Evolutionary conservation across 805 yeast genomes (phyloP).

Genomic region (Blastobotrys parvus): DNA sequence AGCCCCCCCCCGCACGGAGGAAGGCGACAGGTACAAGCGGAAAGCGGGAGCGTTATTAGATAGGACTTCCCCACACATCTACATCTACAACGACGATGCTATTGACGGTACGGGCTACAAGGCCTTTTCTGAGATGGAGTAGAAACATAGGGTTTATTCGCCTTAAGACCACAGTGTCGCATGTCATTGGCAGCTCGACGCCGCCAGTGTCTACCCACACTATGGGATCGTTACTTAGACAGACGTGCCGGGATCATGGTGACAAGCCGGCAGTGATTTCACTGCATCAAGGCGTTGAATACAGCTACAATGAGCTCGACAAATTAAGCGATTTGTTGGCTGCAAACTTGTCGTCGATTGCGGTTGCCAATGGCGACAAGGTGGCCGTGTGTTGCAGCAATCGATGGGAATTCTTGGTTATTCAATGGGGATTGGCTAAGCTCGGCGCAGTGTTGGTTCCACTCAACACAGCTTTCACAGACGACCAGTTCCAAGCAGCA

Average conservation of each 20-base stretch:
- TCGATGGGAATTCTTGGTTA: slow-evolving; percentile 23
- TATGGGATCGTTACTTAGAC: slow-evolving; percentile 10
- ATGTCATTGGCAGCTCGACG: slow-evolving; percentile 12
- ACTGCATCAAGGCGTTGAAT: slow-evolving; percentile 13
- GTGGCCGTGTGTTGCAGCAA: slow-evolving; percentile 25
- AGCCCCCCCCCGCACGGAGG: no score
- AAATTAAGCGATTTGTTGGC: slow-evolving; percentile 14
- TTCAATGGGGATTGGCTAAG: slow-evolving; percentile 23
- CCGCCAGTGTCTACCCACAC: slow-evolving; percentile 12
- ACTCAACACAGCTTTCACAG: slow-evolving; percentile 25
- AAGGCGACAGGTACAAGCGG: no score
- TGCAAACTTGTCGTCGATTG: slow-evolving; percentile 12
- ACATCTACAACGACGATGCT: no score
- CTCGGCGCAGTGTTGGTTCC: slow-evolving; percentile 25
- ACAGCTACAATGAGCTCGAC: slow-evolving; percentile 16
- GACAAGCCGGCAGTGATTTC: slow-evolving; percentile 18
- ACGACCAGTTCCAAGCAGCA: slow-evolving; percentile 20
- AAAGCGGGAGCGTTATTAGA: no score
- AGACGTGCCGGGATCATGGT: slow-evolving; percentile 11
- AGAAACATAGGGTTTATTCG: no score
- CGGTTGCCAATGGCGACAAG: slow-evolving; percentile 18
- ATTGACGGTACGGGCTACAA: no score
- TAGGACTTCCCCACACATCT: no score
- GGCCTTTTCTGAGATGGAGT: no score
- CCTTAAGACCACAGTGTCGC: no score